These are phyloP conservation scores for Yarrowia osloensis DNA, from an alignment of 805 yeast genomes.

Conservation along the genomic window DNA sequence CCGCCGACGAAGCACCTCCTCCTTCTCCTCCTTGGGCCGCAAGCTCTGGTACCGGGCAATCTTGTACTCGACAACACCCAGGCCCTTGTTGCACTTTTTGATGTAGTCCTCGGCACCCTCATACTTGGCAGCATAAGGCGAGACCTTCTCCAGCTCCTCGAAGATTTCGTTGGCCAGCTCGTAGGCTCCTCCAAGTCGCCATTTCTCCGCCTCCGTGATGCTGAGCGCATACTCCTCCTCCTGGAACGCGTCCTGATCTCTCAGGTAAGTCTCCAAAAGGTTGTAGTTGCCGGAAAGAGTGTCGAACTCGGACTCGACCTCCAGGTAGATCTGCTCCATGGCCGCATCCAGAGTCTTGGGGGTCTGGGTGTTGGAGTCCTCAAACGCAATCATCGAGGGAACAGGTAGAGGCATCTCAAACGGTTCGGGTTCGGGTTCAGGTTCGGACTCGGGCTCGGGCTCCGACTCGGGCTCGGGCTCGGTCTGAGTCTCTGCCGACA, in stretches of 20 bases:
- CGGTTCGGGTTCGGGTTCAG: slow-evolving; percentile 12
- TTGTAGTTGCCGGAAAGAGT: not conserved
- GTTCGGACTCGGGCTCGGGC: slow-evolving; percentile 2
- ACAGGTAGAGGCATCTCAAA: slow-evolving; percentile 6
- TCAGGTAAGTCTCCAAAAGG: not conserved
- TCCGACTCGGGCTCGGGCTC: not conserved
- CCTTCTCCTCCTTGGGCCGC: not conserved
- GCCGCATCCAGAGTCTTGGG: slow-evolving; percentile 2
- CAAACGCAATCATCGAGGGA: not conserved
- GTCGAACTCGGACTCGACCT: not conserved
- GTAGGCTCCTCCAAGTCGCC: slow-evolving; percentile 7
- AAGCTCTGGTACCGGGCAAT: slow-evolving; percentile 9
- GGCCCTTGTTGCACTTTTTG: slow-evolving; percentile 2
- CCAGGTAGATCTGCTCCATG: slow-evolving; percentile 23
- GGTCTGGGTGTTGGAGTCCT: not conserved
- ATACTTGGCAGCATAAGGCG: not conserved
- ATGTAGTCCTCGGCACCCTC: not conserved
- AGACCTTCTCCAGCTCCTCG: slow-evolving; percentile 1
- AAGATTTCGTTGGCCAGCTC: not conserved
- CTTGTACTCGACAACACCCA: slow-evolving; percentile 9
- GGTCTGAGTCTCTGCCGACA: slow-evolving; percentile 15
- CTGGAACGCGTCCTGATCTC: slow-evolving; percentile 7
- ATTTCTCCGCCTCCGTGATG: not conserved
- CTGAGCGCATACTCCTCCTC: not conserved
- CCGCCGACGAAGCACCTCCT: slow-evolving; percentile 20